Evolutionary conservation across 2,329 filamentous ascomycete genomes (phyloP).

Genomic region (Corynespora cassiicola): DNA sequence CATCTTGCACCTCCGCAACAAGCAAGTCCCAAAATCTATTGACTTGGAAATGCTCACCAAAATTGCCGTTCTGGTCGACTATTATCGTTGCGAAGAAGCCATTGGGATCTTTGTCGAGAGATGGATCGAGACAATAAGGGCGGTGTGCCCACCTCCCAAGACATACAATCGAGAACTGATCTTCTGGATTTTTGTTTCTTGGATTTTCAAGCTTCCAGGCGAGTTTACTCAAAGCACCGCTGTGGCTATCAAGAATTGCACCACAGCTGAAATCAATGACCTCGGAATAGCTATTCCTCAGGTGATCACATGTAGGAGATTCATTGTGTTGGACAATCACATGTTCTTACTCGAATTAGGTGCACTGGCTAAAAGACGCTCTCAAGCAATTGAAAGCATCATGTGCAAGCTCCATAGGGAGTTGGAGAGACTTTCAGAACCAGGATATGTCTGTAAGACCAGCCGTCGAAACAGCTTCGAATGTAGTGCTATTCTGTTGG

Average conservation of each 20-base stretch:
- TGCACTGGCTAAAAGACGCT: constrained; percentile 10
- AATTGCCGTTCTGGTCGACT: constrained; percentile 53
- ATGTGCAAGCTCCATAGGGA: constrained; percentile 6
- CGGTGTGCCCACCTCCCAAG: constrained; percentile 6
- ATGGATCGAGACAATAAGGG: constrained; percentile 46
- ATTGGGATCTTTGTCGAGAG: constrained; percentile 51
- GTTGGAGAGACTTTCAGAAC: constrained; percentile 3
- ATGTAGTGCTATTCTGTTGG: constrained; percentile 22
- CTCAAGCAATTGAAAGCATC: constrained; percentile 8
- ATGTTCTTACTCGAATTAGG: too few relatives aligned
- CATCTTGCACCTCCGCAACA: constrained; percentile 52
- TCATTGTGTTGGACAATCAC: too few relatives aligned
- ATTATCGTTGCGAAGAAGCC: constrained; percentile 51
- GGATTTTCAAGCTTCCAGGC: constrained; percentile 20
- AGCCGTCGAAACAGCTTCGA: constrained; percentile 12
- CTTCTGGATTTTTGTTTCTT: constrained; percentile 30
- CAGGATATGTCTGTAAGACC: too few relatives aligned
- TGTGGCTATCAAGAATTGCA: constrained; percentile 6
- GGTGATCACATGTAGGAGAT: too few relatives aligned
- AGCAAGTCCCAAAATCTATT: constrained; percentile 47
- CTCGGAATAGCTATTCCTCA: too few relatives aligned
- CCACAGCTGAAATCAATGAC: too few relatives aligned
- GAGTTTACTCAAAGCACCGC: constrained; percentile 23
- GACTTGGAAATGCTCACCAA: constrained; percentile 52
- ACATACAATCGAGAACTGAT: constrained; percentile 22